Evolutionary conservation across 2,329 filamentous ascomycete genomes (phyloP).

Genomic region (Pleurostoma richardsiae): DNA sequence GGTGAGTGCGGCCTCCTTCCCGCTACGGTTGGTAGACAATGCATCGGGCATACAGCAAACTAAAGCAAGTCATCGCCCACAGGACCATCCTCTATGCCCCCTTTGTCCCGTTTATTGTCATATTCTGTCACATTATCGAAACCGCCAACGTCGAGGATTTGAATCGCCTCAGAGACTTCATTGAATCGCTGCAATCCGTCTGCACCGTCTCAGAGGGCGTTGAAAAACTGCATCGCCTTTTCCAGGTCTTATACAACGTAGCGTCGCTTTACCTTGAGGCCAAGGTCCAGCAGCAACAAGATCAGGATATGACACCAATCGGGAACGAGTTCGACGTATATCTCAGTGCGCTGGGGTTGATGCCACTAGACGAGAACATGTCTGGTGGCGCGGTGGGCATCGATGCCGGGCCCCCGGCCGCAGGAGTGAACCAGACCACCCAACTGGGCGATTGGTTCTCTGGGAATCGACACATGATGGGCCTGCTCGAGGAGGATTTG

Average conservation of each 20-base stretch:
- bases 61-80: background rate
- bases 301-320: conserved; percentile 41
- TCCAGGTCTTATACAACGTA: conserved; percentile 56
- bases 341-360: conserved; percentile 57
- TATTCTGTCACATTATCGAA: conserved; percentile 55
- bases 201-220: conserved; percentile 51
- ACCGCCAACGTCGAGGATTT: conserved; percentile 49
- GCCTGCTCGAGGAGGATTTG: conserved; percentile 57
- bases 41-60: background rate
- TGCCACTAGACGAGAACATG: conserved; percentile 28
- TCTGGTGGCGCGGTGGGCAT: conserved; percentile 6
- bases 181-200: conserved; percentile 46
- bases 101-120: conserved; percentile 54
- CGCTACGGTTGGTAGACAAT: background rate
- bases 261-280: conserved; percentile 58
- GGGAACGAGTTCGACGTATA: conserved; percentile 61
- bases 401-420: conserved; percentile 3
- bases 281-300: conserved; percentile 42
- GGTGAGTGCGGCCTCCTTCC: conserved; percentile 28
- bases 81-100: conserved; percentile 53
- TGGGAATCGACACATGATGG: conserved; percentile 60
- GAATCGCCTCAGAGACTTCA: conserved; percentile 48
- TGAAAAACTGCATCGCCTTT: conserved; percentile 57
- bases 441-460: conserved; percentile 63
- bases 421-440: conserved; percentile 22